A percentile compares a stretch with the other conserved stretches of the same genome.
Evolutionary conservation across 495 filamentous ascomycete species (phyloP).

Genomic region (Xylaria intraflava): DNA sequence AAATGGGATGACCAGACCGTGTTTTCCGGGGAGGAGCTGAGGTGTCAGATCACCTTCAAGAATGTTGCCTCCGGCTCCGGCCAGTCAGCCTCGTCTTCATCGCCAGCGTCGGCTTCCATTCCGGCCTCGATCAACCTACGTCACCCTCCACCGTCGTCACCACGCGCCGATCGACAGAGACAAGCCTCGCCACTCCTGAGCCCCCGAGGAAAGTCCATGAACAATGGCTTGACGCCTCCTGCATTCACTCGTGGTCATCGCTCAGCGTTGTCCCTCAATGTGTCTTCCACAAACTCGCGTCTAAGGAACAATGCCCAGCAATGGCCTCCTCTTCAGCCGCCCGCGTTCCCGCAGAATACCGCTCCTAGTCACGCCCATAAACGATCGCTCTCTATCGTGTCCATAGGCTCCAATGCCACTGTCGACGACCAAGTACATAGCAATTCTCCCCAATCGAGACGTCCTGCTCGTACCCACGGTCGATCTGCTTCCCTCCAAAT

Average conservation of each 20-base stretch:
- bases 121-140: constrained; percentile 32
- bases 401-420: constrained; percentile 65
- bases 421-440: constrained; percentile 30
- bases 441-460: constrained; percentile 18
- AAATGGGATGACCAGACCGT: constrained; percentile 86
- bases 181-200: constrained; percentile 34
- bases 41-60: constrained; percentile 93
- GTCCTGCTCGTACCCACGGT: constrained; percentile 58
- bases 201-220: constrained; percentile 23
- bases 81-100: constrained; percentile 13
- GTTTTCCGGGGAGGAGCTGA: constrained; percentile 89
- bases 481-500: constrained; percentile 82
- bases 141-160: constrained; percentile 22
- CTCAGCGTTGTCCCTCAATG: constrained; percentile 52
- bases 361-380: constrained; percentile 42
- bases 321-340: constrained; percentile 24
- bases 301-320: constrained; percentile 26
- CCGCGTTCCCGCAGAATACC: constrained; percentile 21
- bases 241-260: constrained; percentile 44
- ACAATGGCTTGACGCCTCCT: constrained; percentile 33
- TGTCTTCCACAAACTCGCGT: constrained; percentile 38
- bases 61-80: constrained; percentile 58
- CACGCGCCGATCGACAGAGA: constrained; percentile 36
- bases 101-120: constrained; percentile 39
- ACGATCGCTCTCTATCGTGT: constrained; percentile 91